These are phyloP conservation scores for Elaeis oleifera DNA, from an alignment of 202 grass and related monocot genomes.

Conservation along the genomic window DNA sequence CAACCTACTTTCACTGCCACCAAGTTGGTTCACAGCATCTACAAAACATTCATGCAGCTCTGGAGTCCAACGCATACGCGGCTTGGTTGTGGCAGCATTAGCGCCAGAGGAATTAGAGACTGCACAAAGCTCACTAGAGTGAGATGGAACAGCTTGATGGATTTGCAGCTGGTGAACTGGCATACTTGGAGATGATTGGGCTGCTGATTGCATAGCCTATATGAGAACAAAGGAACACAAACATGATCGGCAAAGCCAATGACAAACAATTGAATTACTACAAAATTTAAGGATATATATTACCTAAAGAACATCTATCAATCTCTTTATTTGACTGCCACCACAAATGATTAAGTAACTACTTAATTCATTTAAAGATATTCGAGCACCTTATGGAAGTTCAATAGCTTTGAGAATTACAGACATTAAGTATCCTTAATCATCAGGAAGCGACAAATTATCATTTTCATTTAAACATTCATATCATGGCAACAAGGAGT, in stretches of 20 bases:
- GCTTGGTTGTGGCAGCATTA: constrained; percentile 19
- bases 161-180: constrained; percentile 28
- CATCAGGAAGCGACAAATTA: too few relatives aligned
- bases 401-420: too few relatives aligned
- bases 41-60: constrained; percentile 47
- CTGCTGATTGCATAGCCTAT: constrained; percentile 30
- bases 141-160: constrained; percentile 49
- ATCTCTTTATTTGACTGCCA: too few relatives aligned
- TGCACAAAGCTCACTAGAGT: constrained; percentile 48
- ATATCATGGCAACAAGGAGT: too few relatives aligned
- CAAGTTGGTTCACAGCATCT: constrained; percentile 44
- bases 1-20: constrained; percentile 38
- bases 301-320: too few relatives aligned
- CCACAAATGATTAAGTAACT: too few relatives aligned
- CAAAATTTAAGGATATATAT: too few relatives aligned
- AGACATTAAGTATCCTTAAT: too few relatives aligned
- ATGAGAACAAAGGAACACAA: constrained; percentile 13
- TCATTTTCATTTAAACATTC: too few relatives aligned
- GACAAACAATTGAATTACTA: neutral
- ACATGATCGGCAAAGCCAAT: constrained; percentile 10
- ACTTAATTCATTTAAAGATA: too few relatives aligned
- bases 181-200: constrained; percentile 10
- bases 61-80: constrained; percentile 29
- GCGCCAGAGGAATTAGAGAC: constrained; percentile 49
- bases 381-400: too few relatives aligned